Percentiles rank a stretch among this genome's conserved stretches.
These are phyloP conservation scores for Zancudomyces culisetae DNA, from an alignment of 371 early-diverging fungal species.

Conservation along the genomic window DNA sequence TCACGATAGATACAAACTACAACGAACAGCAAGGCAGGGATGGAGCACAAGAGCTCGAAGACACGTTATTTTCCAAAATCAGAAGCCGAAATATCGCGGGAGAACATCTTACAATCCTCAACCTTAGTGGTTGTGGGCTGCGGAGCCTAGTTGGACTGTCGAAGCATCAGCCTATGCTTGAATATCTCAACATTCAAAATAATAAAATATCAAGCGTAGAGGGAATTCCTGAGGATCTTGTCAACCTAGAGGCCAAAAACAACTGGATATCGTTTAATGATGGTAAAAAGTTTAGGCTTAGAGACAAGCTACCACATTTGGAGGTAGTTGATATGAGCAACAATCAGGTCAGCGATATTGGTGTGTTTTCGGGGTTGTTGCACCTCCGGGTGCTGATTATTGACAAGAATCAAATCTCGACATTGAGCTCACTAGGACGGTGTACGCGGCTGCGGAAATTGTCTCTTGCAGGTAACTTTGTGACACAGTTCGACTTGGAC, in stretches of 20 bases:
- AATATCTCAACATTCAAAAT: conserved; percentile 11
- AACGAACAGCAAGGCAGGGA: no score
- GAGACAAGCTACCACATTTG: conserved; percentile 19
- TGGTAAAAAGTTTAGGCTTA: conserved; percentile 3
- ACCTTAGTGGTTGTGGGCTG: conserved; percentile 15
- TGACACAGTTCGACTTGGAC: conserved; percentile 13
- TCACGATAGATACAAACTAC: no score
- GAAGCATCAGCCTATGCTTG: conserved; percentile 12
- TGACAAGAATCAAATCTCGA: conserved; percentile 19
- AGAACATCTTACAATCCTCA: conserved; percentile 16
- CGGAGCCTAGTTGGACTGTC: conserved; percentile 20
- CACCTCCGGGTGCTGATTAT: conserved; percentile 18
- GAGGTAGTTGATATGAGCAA: conserved; percentile 21
- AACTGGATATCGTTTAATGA: conserved; percentile 20
- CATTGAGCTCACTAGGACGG: conserved; percentile 8
- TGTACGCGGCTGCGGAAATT: conserved; percentile 15
- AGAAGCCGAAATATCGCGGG: conserved; percentile 5
- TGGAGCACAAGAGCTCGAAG: no score
- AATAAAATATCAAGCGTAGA: conserved; percentile 16
- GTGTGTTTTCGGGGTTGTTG: conserved; percentile 20
- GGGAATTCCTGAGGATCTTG: conserved; percentile 16
- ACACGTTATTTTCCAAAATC: conserved; percentile 15
- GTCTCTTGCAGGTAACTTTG: conserved; percentile 16
- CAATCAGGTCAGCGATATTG: conserved; percentile 21
- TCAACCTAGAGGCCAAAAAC: conserved; percentile 15